Evolutionary conservation across 2,329 filamentous ascomycete species (phyloP).

Genomic region (Helotiales sp.): DNA sequence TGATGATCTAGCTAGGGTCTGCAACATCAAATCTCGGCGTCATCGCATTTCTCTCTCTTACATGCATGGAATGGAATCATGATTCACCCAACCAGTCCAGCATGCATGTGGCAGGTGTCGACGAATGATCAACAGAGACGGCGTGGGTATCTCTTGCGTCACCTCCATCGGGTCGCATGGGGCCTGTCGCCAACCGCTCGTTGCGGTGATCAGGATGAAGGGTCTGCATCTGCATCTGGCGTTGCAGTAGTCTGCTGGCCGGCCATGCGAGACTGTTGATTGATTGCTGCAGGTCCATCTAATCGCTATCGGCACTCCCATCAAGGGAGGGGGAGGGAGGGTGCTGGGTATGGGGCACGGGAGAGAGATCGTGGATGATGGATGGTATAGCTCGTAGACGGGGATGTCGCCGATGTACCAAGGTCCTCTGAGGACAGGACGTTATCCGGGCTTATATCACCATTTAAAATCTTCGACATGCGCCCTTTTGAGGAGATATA

Average conservation of each 20-base stretch:
- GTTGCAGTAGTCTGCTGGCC: constrained; percentile 4
- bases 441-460: background rate
- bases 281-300: constrained; percentile 21
- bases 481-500: background rate
- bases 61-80: background rate
- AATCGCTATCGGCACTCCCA: background rate
- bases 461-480: background rate
- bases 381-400: background rate
- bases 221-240: background rate
- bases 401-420: background rate
- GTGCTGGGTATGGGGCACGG: too few relatives aligned
- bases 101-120: background rate
- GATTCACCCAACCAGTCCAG: background rate
- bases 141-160: constrained; percentile 17
- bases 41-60: constrained; percentile 10
- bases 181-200: background rate
- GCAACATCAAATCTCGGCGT: constrained; percentile 6
- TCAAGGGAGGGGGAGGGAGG: background rate
- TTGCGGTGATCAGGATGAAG: background rate
- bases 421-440: background rate
- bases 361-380: background rate
- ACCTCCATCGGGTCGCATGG: background rate
- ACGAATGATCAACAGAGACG: background rate
- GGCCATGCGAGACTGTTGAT: constrained; percentile 18
- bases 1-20: background rate